Conservation (phyloP, 352 stramenopile genomes). For the Phytophthora uliginosa region DNA sequence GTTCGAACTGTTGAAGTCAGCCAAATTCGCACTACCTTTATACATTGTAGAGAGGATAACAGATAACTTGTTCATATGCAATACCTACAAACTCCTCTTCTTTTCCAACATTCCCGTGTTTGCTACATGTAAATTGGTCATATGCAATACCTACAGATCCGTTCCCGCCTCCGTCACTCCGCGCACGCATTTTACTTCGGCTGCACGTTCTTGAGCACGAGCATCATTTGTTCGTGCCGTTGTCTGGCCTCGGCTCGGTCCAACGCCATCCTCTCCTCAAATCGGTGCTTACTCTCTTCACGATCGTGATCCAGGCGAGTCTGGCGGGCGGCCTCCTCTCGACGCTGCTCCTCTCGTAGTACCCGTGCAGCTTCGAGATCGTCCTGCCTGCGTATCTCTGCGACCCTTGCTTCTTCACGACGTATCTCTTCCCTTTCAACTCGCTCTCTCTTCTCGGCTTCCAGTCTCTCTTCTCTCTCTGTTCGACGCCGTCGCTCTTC, state of each 20-base stretch:
- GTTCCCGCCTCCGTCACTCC: neutral
- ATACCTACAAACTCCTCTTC: neutral
- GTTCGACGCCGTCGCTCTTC: constrained; percentile 2
- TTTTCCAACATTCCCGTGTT: neutral
- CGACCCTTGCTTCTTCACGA: neutral
- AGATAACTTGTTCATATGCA: neutral
- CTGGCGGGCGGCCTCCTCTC: neutral
- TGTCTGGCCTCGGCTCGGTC: constrained; percentile 3
- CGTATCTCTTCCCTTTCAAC: neutral
- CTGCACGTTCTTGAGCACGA: neutral
- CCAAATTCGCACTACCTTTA: neutral
- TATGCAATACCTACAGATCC: neutral
- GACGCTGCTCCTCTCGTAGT: constrained; percentile 2
- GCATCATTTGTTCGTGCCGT: constrained; percentile 17
- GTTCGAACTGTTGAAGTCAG: neutral
- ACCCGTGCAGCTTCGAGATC: neutral
- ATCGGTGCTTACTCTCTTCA: constrained; percentile 5
- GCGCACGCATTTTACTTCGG: neutral
- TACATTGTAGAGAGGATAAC: neutral
- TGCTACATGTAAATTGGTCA: neutral
- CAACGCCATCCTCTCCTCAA: neutral
- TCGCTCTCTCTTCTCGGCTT: neutral
- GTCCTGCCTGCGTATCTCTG: neutral
- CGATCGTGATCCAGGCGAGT: neutral
- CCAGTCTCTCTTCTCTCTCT: constrained; percentile 4